Conservation (phyloP, 1,284 basidiomycete species). For the Cronartium quercuum region DNA sequence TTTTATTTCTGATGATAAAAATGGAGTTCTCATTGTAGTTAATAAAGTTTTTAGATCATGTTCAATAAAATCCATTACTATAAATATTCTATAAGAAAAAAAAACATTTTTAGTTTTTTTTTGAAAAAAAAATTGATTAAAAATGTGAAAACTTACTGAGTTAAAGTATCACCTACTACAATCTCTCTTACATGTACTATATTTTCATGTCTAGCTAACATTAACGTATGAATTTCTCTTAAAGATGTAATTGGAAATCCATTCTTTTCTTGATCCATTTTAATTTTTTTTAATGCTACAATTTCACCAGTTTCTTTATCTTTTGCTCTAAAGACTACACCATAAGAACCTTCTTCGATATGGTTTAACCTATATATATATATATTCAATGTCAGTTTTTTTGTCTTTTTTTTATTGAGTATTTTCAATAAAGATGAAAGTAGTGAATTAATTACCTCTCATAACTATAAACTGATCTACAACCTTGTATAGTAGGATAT, state of each 20-base stretch:
- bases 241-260: slow-evolving; percentile 97
- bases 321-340: slow-evolving; percentile 88
- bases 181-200: slow-evolving; percentile 93
- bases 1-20: slow-evolving; percentile 96
- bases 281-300: slow-evolving; percentile 95
- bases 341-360: slow-evolving; percentile 98
- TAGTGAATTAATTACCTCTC: slow-evolving; percentile 54
- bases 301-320: slow-evolving; percentile 90
- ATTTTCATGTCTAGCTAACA: slow-evolving; percentile 71
- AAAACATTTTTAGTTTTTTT: slow-evolving; percentile 20
- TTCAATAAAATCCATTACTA: slow-evolving; percentile 99
- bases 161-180: slow-evolving; percentile 97
- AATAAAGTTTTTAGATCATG: slow-evolving; percentile 96
- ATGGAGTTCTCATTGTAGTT: slow-evolving; percentile 85
- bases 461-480: slow-evolving; percentile 85
- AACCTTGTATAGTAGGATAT: slow-evolving; percentile 49
- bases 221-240: slow-evolving; percentile 88
- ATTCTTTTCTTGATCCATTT: slow-evolving; percentile 94
- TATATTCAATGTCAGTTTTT: not conserved
- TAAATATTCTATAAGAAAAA: slow-evolving; percentile 69
- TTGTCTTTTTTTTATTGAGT: not conserved
- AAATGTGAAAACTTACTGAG: slow-evolving; percentile 68
- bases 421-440: not conserved
- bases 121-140: slow-evolving; percentile 45
- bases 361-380: slow-evolving; percentile 63